Percentiles rank a stretch among this genome's conserved stretches.
Conservation (phyloP, 1,139 yeast genomes). For the Suhomyces ambrosiae region DNA sequence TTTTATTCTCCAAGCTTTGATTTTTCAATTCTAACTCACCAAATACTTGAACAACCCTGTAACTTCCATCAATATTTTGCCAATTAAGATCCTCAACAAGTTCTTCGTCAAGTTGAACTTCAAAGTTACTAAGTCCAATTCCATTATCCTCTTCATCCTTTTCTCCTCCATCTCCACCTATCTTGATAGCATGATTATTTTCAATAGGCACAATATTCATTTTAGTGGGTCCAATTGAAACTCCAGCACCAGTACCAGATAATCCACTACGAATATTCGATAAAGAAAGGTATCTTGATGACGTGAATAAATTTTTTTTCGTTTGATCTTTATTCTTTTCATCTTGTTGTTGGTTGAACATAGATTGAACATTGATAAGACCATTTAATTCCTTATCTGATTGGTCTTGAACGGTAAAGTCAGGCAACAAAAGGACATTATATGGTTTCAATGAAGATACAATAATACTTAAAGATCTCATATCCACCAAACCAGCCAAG, state of each 20-base stretch:
- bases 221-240: conserved; percentile 21
- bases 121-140: conserved; percentile 60
- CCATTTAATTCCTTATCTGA: conserved; percentile 31
- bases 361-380: conserved; percentile 27
- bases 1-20: conserved; percentile 19
- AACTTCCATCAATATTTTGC: conserved; percentile 84
- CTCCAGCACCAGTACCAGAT: conserved; percentile 23
- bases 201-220: conserved; percentile 39
- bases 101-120: conserved; percentile 68
- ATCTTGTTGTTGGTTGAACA: conserved; percentile 37
- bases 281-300: conserved; percentile 38
- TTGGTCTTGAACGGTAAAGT: conserved; percentile 32
- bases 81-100: conserved; percentile 68
- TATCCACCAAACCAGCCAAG: conserved; percentile 81
- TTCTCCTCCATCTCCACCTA: conserved; percentile 52
- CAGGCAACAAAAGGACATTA: conserved; percentile 62
- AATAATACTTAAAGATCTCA: conserved; percentile 78
- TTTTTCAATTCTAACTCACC: conserved; percentile 64
- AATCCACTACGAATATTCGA: conserved; percentile 37
- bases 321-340: conserved; percentile 26
- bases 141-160: conserved; percentile 19
- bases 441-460: conserved; percentile 80
- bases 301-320: conserved; percentile 26
- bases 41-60: conserved; percentile 76
- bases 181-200: conserved; percentile 45